Percentiles rank a stretch among this genome's conserved stretches.
Evolutionary conservation across 768 basidiomycete genomes (phyloP).

Genomic region (Lactifluus pinguis): DNA sequence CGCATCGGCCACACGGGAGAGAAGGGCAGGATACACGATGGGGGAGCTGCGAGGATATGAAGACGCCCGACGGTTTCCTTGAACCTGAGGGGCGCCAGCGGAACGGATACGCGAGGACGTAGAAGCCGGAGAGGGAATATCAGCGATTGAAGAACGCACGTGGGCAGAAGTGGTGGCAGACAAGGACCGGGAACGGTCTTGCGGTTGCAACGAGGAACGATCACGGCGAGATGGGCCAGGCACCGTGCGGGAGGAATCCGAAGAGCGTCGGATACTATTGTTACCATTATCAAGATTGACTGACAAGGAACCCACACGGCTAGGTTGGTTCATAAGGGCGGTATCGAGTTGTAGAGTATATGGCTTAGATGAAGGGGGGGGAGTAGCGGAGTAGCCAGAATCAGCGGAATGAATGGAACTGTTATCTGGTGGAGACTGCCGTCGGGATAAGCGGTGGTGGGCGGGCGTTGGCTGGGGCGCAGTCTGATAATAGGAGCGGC

Average conservation of each 20-base stretch:
- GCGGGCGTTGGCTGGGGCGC: conserved; percentile 5
- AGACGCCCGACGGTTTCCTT: conserved; percentile 27
- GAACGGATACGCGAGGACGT: conserved; percentile 29
- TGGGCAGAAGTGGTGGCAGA: conserved; percentile 47
- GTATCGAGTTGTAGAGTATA: conserved; percentile 57
- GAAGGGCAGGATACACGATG: conserved; percentile 88
- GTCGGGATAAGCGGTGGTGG: conserved; percentile 17
- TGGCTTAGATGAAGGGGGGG: conserved; percentile 27
- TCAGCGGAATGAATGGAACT: conserved; percentile 33
- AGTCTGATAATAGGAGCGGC: conserved; percentile 4
- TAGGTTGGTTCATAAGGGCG: conserved; percentile 24
- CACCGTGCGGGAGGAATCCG: conserved; percentile 58
- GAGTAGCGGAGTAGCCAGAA: conserved; percentile 24
- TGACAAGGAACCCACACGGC: conserved; percentile 27
- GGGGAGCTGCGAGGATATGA: conserved; percentile 46
- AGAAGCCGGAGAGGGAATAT: conserved; percentile 22
- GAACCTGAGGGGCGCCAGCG: conserved; percentile 21
- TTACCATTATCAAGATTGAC: conserved; percentile 28
- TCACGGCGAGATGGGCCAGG: conserved; percentile 53
- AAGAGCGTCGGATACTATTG: conserved; percentile 44
- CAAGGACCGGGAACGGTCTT: conserved; percentile 73
- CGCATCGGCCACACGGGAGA: conserved; percentile 90
- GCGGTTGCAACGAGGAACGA: conserved; percentile 33
- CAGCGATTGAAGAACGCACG: conserved; percentile 38
- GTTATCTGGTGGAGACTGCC: conserved; percentile 25